phyloP scores from a whole-genome alignment of 805 yeast species.

The Candida orba region DNA sequence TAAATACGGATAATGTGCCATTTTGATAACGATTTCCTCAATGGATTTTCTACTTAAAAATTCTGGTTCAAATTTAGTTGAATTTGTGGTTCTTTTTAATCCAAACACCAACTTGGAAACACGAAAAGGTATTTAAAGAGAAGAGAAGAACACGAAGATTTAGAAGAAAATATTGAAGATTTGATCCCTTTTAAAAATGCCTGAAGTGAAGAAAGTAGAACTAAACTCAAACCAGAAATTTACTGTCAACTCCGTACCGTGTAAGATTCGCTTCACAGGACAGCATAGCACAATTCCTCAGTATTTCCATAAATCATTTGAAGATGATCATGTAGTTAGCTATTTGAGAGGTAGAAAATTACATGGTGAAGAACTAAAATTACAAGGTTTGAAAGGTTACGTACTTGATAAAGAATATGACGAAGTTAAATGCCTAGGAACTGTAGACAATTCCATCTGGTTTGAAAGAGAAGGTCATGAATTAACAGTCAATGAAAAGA shows the following conservation, averaged over 20 bases:
- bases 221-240: neutral
- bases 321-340: slow-evolving; percentile 12
- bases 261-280: slow-evolving; percentile 21
- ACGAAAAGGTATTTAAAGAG: neutral
- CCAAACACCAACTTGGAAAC: too few species aligned
- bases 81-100: too few species aligned
- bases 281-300: slow-evolving; percentile 9
- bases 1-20: slow-evolving; percentile 14
- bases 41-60: too few species aligned
- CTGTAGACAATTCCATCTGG: slow-evolving; percentile 18
- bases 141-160: neutral
- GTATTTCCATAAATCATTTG: slow-evolving; percentile 13
- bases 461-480: slow-evolving; percentile 34
- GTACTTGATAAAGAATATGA: slow-evolving; percentile 18
- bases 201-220: neutral
- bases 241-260: slow-evolving; percentile 21
- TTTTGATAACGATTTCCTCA: neutral
- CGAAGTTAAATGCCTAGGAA: slow-evolving; percentile 12
- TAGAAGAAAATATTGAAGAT: too few species aligned
- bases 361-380: slow-evolving; percentile 19
- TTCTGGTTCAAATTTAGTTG: too few species aligned
- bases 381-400: slow-evolving; percentile 10
- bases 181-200: neutral
- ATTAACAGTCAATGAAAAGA: slow-evolving; percentile 18
- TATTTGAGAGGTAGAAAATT: slow-evolving; percentile 31